Evolutionary conservation across 768 basidiomycete species (phyloP), one percentile per base, ranked within the genome.

Genomic region (Psilocybe sp.): DNA sequence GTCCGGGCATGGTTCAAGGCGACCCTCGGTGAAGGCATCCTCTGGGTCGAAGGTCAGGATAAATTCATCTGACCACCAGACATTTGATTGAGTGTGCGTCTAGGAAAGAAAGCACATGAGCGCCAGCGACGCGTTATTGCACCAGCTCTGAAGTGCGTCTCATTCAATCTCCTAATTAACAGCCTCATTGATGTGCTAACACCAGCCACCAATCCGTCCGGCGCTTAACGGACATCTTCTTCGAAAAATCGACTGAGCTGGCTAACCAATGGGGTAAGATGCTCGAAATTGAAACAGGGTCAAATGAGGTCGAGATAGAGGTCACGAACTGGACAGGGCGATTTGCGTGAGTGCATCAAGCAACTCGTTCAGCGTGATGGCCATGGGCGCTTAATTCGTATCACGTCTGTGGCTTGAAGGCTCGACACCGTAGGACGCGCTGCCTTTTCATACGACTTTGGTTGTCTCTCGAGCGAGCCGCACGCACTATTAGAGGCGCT

Each of bases 1-100:
- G 82, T 83, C 15, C 74, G 83, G 51, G 76, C 75, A 13, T 85
- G 84, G 84, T 85, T 85, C 58, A 72, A 72, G 50, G 76, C 76
- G 31, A 74, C 81, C 1, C 69, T 83, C 5, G 84, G 84, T 11
- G 74, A 83, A 63, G 82, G 84, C 16, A 78, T 85, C 49, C 76
- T 85, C 18, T 84, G 81, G 78, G 73, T 82, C 10, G 84, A 85
- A 77, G 84, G 83, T 78, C 45, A 38, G 40, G 51, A 20, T 19
- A 44, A 36, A 5, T 12, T 32, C 18, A 8, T 42, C 5, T 5
- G 16, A 44, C 23, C 38, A 12, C 38, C 16, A 43, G 42, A 32
- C 31, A 42, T 38, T 39, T 37, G 43, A 32, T 45, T 42, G 28
- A 44, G 31, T 23, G 42, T 47, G 32, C 16, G 32, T 7, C 40